Percentiles rank a stretch among this genome's conserved stretches.
phyloP scores from a whole-genome alignment of 2,329 filamentous ascomycete genomes.

The Colletotrichum nymphaeae region DNA sequence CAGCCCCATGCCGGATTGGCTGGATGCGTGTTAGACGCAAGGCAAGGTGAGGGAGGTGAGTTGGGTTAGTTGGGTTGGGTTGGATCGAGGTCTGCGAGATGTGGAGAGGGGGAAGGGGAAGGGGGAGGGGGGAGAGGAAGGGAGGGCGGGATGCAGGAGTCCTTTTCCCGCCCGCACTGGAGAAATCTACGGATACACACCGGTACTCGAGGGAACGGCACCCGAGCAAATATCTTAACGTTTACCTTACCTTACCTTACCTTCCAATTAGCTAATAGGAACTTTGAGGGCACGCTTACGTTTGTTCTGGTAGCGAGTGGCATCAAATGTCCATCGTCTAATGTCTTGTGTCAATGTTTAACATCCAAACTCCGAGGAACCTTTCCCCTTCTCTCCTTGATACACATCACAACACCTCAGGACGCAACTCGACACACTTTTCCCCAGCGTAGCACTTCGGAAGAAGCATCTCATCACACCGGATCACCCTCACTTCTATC shows the following conservation, averaged over 20 bases:
- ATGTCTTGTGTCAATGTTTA: background rate
- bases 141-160: constrained; percentile 7
- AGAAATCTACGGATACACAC: background rate
- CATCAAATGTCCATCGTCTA: background rate
- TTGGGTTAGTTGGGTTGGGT: background rate
- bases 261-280: background rate
- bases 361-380: background rate
- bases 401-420: background rate
- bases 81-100: background rate
- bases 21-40: background rate
- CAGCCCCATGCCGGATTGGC: background rate
- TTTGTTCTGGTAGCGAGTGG: background rate
- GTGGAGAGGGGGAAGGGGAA: background rate
- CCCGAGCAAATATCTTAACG: background rate
- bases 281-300: background rate
- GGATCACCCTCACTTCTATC: background rate
- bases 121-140: background rate
- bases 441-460: background rate
- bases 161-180: constrained; percentile 4
- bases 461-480: background rate
- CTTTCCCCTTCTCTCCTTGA: background rate
- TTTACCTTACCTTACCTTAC: no score
- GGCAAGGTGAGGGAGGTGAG: background rate
- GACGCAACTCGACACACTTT: background rate
- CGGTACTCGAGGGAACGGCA: constrained; percentile 15